These are phyloP conservation scores for Kappamyces sp. DNA, from an alignment of 192 early-diverging fungal species.

Conservation along the genomic window DNA sequence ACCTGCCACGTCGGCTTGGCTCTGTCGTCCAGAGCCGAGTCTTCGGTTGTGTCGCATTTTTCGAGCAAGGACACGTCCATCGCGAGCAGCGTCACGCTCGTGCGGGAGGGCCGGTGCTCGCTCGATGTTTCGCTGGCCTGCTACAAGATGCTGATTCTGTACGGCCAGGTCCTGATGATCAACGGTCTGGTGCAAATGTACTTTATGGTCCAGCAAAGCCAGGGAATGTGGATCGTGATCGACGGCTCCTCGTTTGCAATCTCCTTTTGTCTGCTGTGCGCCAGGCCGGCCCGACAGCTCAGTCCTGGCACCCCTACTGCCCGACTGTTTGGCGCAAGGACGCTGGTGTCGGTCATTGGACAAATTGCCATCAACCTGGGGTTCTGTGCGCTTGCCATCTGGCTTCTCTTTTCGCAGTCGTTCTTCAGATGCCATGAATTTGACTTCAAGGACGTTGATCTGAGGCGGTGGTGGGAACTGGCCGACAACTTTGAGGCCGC, in stretches of 20 bases:
- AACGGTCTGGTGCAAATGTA: conserved; percentile 63
- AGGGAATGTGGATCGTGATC: conserved; percentile 68
- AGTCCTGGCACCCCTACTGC: conserved; percentile 62
- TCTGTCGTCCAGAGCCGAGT: conserved; percentile 63
- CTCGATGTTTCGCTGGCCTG: conserved; percentile 67
- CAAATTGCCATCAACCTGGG: conserved; percentile 62
- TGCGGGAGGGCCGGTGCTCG: conserved; percentile 65
- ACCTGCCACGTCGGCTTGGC: conserved; percentile 75
- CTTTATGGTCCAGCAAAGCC: conserved; percentile 60
- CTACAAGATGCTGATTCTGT: conserved; percentile 54
- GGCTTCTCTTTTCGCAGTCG: conserved; percentile 59
- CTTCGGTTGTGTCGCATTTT: conserved; percentile 78
- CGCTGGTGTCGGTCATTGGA: conserved; percentile 60
- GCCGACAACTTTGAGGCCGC: conserved; percentile 73
- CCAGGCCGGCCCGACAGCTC: conserved; percentile 50
- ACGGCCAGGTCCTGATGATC: conserved; percentile 67
- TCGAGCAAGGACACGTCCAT: conserved; percentile 55
- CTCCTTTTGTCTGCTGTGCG: conserved; percentile 58
- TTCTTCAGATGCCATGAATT: conserved; percentile 80
- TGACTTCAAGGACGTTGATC: conserved; percentile 53
- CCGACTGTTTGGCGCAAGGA: conserved; percentile 51
- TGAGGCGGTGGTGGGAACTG: conserved; percentile 70
- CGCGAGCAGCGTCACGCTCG: conserved; percentile 58
- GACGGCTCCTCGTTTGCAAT: conserved; percentile 60
- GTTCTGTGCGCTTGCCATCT: conserved; percentile 51